Percentiles rank a stretch among this genome's conserved stretches.
Evolutionary conservation across 1,139 yeast species (phyloP).

Genomic region (Suhomyces coccinellae): DNA sequence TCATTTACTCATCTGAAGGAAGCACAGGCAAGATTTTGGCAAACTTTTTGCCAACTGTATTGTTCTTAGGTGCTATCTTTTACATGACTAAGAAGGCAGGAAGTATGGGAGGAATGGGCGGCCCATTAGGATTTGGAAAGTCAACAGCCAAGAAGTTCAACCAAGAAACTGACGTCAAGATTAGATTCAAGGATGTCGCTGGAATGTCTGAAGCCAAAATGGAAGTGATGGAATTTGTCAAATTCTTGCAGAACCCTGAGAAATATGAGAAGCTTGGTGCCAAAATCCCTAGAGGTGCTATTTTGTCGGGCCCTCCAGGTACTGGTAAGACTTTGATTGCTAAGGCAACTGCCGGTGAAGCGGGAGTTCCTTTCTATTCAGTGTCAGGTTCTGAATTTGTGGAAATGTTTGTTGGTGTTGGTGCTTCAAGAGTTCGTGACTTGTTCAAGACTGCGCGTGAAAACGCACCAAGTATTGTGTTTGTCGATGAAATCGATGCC

Average conservation of each 20-base stretch:
- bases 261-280: constrained; percentile 93
- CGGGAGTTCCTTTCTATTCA: constrained; percentile 92
- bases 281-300: constrained; percentile 96
- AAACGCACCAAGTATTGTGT: constrained; percentile 89
- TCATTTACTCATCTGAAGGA: constrained; percentile 73
- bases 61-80: constrained; percentile 82
- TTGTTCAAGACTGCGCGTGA: constrained; percentile 89
- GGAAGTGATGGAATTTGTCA: constrained; percentile 96
- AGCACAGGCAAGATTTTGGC: constrained; percentile 60
- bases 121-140: constrained; percentile 76
- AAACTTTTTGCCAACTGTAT: constrained; percentile 80
- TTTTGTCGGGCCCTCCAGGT: constrained; percentile 98
- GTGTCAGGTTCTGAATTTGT: constrained; percentile 98
- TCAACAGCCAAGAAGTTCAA: constrained; percentile 89
- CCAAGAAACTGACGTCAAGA: constrained; percentile 86
- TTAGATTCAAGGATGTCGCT: constrained; percentile 90
- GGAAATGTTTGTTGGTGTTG: constrained; percentile 99
- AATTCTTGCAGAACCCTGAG: constrained; percentile 82
- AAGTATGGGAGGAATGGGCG: constrained; percentile 60
- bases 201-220: constrained; percentile 98
- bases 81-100: constrained; percentile 65
- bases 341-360: constrained; percentile 99
- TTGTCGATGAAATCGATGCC: constrained; percentile 97
- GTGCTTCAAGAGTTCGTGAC: constrained; percentile 97
- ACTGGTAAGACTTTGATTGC: constrained; percentile 97